Percentiles rank a stretch among this genome's conserved stretches.
phyloP scores from a whole-genome alignment of 768 basidiomycete genomes.

The Suillus sp. region DNA sequence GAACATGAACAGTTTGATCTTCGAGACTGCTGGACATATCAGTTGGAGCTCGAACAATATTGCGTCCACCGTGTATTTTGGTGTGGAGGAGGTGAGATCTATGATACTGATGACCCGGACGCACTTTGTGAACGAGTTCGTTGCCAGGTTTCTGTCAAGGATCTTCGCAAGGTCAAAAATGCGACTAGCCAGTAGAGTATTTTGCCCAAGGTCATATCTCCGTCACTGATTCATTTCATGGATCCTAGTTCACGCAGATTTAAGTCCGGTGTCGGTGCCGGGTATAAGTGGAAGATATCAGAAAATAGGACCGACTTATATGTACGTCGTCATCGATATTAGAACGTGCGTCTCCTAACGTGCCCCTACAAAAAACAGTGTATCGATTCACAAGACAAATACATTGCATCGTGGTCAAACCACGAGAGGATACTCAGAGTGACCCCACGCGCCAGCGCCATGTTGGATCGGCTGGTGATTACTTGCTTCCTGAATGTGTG shows the following conservation, averaged over 20 bases:
- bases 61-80: slow-evolving; percentile 48
- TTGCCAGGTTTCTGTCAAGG: slow-evolving; percentile 42
- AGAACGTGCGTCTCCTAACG: slow-evolving; percentile 4
- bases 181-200: slow-evolving; percentile 47
- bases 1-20: slow-evolving; percentile 44
- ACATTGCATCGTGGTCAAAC: slow-evolving; percentile 50
- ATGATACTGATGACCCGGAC: neutral
- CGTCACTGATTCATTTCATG: slow-evolving; percentile 10
- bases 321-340: slow-evolving; percentile 35
- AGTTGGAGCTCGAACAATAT: slow-evolving; percentile 51
- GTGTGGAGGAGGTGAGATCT: slow-evolving; percentile 44
- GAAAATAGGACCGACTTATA: slow-evolving; percentile 46
- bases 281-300: slow-evolving; percentile 60
- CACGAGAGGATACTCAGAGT: slow-evolving; percentile 43
- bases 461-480: slow-evolving; percentile 54
- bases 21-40: slow-evolving; percentile 56
- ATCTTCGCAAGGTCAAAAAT: slow-evolving; percentile 53
- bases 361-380: slow-evolving; percentile 38
- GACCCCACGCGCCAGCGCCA: slow-evolving; percentile 37
- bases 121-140: neutral
- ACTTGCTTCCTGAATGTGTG: slow-evolving; percentile 57
- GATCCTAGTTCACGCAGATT: slow-evolving; percentile 52
- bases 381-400: slow-evolving; percentile 48
- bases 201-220: neutral
- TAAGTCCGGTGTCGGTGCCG: slow-evolving; percentile 43